Conservation (phyloP, 1,139 yeast genomes). For the Candida anutae region DNA sequence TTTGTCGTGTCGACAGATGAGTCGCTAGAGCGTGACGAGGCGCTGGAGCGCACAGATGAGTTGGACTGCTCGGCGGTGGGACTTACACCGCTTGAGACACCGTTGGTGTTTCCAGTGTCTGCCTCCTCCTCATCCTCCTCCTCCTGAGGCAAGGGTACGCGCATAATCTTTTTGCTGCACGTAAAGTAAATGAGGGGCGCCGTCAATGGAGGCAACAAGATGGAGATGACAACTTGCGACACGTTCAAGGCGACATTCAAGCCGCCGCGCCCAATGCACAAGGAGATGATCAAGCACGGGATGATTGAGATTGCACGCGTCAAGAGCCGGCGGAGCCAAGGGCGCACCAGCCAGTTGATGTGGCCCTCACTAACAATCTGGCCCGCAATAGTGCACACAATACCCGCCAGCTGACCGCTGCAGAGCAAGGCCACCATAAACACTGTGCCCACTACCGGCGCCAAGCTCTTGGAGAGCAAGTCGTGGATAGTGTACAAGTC, state of each 20-base stretch:
- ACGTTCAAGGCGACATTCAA: constrained; percentile 62
- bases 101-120: too few relatives aligned
- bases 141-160: constrained; percentile 29
- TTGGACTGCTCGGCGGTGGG: constrained; percentile 1
- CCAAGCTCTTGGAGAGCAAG: constrained; percentile 50
- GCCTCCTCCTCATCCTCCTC: constrained; percentile 8
- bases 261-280: constrained; percentile 63
- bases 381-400: constrained; percentile 76
- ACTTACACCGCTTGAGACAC: constrained; percentile 2
- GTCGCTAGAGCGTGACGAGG: constrained; percentile 6
- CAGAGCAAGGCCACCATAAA: constrained; percentile 70
- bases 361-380: constrained; percentile 79
- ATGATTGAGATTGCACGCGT: constrained; percentile 67
- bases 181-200: constrained; percentile 75
- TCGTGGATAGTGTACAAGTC: constrained; percentile 70
- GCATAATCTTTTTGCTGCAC: constrained; percentile 50
- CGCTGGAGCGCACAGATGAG: constrained; percentile 5
- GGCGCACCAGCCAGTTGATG: constrained; percentile 61
- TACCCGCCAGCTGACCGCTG: constrained; percentile 77
- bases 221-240: constrained; percentile 65
- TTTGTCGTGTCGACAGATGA: too few relatives aligned
- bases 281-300: constrained; percentile 60
- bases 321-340: constrained; percentile 62
- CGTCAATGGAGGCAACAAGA: constrained; percentile 63
- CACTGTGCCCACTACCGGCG: constrained; percentile 64